phyloP scores from a whole-genome alignment of 192 early-diverging fungal species.

The Neocallimastix lanati region DNA sequence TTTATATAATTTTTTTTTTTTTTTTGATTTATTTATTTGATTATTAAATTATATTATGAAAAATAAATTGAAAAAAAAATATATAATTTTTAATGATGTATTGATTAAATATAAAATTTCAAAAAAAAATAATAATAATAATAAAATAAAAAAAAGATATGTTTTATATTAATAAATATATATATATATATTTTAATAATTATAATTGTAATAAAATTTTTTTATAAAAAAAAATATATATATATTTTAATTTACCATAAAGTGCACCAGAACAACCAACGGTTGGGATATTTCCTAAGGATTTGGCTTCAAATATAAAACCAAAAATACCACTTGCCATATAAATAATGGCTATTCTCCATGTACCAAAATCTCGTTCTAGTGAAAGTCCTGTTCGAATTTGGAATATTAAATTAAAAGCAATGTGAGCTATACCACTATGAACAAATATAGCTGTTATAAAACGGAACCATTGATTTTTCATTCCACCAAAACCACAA shows the following conservation, averaged over 20 bases:
- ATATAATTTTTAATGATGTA: too few species aligned
- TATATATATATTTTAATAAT: too few species aligned
- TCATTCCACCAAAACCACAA: slow-evolving; percentile 38
- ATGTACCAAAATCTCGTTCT: slow-evolving; percentile 56
- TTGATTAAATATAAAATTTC: too few species aligned
- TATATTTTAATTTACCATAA: slow-evolving; percentile 20
- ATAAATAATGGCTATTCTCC: slow-evolving; percentile 52
- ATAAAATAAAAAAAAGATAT: too few species aligned
- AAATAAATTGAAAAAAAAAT: too few species aligned
- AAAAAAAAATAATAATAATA: too few species aligned
- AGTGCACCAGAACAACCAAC: slow-evolving; percentile 33
- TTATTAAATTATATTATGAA: too few species aligned
- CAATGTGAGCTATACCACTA: slow-evolving; percentile 58
- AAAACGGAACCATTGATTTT: slow-evolving; percentile 67
- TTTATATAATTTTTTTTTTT: too few species aligned
- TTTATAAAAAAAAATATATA: too few species aligned
- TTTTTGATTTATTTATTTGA: too few species aligned
- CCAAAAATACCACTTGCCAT: slow-evolving; percentile 52
- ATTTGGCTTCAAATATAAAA: slow-evolving; percentile 59
- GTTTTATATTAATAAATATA: too few species aligned
- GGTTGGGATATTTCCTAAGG: slow-evolving; percentile 19
- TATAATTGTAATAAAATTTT: neutral
- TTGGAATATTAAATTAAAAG: slow-evolving; percentile 59
- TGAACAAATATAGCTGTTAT: slow-evolving; percentile 64
- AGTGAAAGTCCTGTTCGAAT: slow-evolving; percentile 45